Evolutionary conservation across 305 asterid species (phyloP).

Genomic region (Solanum hybrid): DNA sequence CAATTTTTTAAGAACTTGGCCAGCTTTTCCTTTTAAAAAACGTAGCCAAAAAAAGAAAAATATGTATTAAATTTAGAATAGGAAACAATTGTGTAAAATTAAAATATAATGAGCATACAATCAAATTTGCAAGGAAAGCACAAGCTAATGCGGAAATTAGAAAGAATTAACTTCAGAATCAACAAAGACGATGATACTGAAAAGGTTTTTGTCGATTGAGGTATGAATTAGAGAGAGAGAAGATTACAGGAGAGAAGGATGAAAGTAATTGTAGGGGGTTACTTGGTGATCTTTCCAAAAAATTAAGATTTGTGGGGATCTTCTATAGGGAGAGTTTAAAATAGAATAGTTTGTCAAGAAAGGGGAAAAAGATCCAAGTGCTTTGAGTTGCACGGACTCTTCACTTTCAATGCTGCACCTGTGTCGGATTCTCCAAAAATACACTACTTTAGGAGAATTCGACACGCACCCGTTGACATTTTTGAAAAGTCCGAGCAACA

Average conservation of each 20-base stretch:
- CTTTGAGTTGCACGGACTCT: neutral
- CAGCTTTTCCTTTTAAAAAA: neutral
- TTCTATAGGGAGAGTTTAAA: neutral
- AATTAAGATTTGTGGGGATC: neutral
- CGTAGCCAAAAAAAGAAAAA: neutral
- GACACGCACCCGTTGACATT: neutral
- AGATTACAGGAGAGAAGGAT: neutral
- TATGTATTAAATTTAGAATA: neutral
- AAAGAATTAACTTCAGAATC: neutral
- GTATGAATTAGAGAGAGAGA: neutral
- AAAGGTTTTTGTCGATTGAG: neutral
- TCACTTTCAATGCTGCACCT: neutral
- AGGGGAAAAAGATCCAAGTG: neutral
- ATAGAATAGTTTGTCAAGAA: neutral
- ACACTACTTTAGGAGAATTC: neutral
- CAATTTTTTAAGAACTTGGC: neutral
- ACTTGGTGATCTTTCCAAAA: neutral
- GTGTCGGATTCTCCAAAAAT: neutral
- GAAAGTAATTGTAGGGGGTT: neutral
- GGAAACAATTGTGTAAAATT: neutral
- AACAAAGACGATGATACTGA: neutral
- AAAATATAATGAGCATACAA: neutral
- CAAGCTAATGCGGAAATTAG: neutral
- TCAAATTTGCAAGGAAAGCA: neutral
- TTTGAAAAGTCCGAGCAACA: neutral